Evolutionary conservation across 345 rosid species (phyloP).

Genomic region (Limnanthes douglasii): DNA sequence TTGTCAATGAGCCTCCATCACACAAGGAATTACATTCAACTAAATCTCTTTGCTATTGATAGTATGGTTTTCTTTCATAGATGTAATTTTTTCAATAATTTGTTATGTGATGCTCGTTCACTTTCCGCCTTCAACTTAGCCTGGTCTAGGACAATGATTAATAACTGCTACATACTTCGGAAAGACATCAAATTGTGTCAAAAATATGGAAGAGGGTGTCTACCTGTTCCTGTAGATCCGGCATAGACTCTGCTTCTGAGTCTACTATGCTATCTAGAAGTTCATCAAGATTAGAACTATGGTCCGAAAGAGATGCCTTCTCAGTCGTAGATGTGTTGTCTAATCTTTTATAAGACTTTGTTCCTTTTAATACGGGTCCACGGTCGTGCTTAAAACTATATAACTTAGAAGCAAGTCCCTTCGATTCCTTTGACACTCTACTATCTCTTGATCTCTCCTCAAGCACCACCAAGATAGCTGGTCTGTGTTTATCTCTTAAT

Average conservation of each 20-base stretch:
- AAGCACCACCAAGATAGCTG: slow-evolving; percentile 35
- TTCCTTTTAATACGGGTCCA: slow-evolving; percentile 23
- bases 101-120: too few species aligned
- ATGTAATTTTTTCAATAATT: too few species aligned
- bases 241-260: slow-evolving; percentile 36
- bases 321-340: slow-evolving; percentile 12
- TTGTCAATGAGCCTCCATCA: too few species aligned
- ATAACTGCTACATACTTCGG: slow-evolving; percentile 1
- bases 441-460: slow-evolving; percentile 56
- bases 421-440: slow-evolving; percentile 61
- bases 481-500: slow-evolving; percentile 66
- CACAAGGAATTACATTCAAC: too few species aligned
- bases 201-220: slow-evolving; percentile 5
- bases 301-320: slow-evolving; percentile 13
- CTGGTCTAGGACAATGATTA: slow-evolving; percentile 21
- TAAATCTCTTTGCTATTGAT: too few species aligned
- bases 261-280: slow-evolving; percentile 24
- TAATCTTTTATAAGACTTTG: slow-evolving; percentile 16
- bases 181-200: slow-evolving; percentile 2
- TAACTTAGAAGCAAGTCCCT: slow-evolving; percentile 68
- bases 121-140: slow-evolving; percentile 9
- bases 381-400: slow-evolving; percentile 73
- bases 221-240: slow-evolving; percentile 93
- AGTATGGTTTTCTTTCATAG: too few species aligned
- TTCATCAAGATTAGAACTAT: slow-evolving; percentile 22